Percentiles rank a stretch among this genome's conserved stretches.
Conservation (phyloP, 1,284 basidiomycete genomes). For the Trichosporon asahii region DNA sequence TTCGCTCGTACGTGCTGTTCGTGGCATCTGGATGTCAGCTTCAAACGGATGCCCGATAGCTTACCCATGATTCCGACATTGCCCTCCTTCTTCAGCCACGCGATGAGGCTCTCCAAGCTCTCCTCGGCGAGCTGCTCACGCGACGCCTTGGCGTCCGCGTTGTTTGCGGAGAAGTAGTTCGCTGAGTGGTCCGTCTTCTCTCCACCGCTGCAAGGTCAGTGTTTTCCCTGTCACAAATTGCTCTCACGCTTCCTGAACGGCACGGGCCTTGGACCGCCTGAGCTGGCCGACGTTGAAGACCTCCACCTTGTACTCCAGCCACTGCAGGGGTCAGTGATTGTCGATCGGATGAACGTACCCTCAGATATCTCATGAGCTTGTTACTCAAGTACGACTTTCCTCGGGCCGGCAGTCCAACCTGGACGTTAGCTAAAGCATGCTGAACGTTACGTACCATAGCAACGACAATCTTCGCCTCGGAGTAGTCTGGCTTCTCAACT, state of each 20-base stretch:
- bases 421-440: neutral
- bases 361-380: conserved; percentile 75
- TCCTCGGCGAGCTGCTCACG: conserved; percentile 86
- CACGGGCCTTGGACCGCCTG: conserved; percentile 75
- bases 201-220: conserved; percentile 59
- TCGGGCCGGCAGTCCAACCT: conserved; percentile 76
- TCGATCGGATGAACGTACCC: conserved; percentile 53
- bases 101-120: conserved; percentile 89
- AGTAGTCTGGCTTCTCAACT: conserved; percentile 97
- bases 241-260: neutral
- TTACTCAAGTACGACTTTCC: conserved; percentile 83
- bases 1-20: conserved; percentile 77
- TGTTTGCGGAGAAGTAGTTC: conserved; percentile 84
- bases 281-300: conserved; percentile 99
- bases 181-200: conserved; percentile 79
- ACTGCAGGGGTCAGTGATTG: conserved; percentile 56
- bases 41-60: too few relatives aligned
- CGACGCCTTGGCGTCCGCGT: conserved; percentile 69
- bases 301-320: conserved; percentile 98
- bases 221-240: conserved; percentile 54
- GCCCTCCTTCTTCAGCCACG: conserved; percentile 92
- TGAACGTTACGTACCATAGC: conserved; percentile 69
- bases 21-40: conserved; percentile 68
- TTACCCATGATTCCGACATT: conserved; percentile 97
- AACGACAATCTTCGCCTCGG: conserved; percentile 95